Evolutionary conservation across 371 early-diverging fungal genomes (phyloP).

Genomic region (Blakeslea trispora): DNA sequence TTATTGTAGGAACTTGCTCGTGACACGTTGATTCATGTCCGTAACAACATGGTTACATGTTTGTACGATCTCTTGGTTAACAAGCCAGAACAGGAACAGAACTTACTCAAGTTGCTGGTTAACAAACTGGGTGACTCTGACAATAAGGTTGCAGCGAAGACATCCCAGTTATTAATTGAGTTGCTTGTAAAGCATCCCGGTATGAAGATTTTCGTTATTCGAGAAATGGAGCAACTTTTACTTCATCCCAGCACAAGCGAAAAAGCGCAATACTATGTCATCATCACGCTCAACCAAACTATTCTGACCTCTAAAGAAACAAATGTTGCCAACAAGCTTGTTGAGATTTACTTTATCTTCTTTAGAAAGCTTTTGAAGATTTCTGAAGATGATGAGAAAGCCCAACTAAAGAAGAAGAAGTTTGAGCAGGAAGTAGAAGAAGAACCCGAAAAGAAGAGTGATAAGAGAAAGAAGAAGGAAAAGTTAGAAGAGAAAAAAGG

Average conservation of each 20-base stretch:
- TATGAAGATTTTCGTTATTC: constrained; percentile 87
- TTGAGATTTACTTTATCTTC: constrained; percentile 89
- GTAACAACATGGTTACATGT: constrained; percentile 73
- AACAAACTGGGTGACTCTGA: constrained; percentile 96
- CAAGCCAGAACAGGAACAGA: constrained; percentile 96
- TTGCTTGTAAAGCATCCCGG: constrained; percentile 78
- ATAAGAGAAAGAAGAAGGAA: constrained; percentile 44
- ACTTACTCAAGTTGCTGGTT: constrained; percentile 85
- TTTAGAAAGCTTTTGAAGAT: constrained; percentile 79
- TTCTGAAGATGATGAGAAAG: constrained; percentile 39
- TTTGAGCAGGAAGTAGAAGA: constrained; percentile 42
- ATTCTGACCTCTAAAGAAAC: constrained; percentile 73
- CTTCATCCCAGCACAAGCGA: constrained; percentile 70
- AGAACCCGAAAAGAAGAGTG: constrained; percentile 49
- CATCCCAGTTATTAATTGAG: constrained; percentile 74
- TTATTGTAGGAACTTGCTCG: constrained; percentile 65
- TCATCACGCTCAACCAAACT: constrained; percentile 90
- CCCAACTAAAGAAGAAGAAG: constrained; percentile 52
- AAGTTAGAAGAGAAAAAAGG: constrained; percentile 51
- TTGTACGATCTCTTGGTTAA: constrained; percentile 75
- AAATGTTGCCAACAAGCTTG: constrained; percentile 78
- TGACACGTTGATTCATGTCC: constrained; percentile 84
- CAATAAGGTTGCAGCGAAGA: constrained; percentile 84
- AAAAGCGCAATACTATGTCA: constrained; percentile 85
- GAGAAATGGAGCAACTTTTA: constrained; percentile 85